phyloP scores from a whole-genome alignment of 495 filamentous ascomycete genomes.

The Sabuloglossum arenarium region DNA sequence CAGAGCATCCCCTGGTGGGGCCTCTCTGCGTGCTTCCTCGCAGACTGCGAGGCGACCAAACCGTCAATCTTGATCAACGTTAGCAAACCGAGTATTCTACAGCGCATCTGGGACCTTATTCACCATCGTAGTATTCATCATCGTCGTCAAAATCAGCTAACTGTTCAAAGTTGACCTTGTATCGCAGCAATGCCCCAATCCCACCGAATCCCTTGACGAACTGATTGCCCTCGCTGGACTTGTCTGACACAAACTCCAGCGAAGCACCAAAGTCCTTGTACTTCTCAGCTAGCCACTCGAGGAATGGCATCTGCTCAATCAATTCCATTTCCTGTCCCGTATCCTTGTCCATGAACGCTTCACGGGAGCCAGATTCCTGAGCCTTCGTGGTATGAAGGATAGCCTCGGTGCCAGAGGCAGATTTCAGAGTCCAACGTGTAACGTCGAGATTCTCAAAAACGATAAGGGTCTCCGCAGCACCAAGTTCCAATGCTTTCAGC shows the following conservation, averaged over 20 bases:
- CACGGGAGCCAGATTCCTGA: conserved; percentile 53
- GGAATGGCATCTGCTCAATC: conserved; percentile 63
- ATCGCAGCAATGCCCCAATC: conserved; percentile 88
- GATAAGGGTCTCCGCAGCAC: conserved; percentile 83
- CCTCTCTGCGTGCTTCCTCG: conserved; percentile 71
- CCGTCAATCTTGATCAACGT: conserved; percentile 54
- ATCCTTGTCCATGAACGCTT: conserved; percentile 81
- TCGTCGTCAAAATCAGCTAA: conserved; percentile 80
- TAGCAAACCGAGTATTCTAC: conserved; percentile 7
- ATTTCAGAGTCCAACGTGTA: conserved; percentile 75
- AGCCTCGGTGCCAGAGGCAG: conserved; percentile 42
- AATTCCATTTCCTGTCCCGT: conserved; percentile 95
- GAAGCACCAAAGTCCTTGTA: conserved; percentile 93
- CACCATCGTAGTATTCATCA: conserved; percentile 96
- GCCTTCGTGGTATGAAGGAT: conserved; percentile 75
- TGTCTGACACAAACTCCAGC: conserved; percentile 95
- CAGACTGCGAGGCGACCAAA: conserved; percentile 67
- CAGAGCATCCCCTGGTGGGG: conserved; percentile 36
- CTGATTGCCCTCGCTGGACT: conserved; percentile 93
- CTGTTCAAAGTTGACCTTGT: conserved; percentile 99
- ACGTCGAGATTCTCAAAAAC: conserved; percentile 97
- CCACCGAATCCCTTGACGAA: conserved; percentile 99
- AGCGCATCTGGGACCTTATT: conserved; percentile 8
- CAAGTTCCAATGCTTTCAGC: conserved; percentile 88
- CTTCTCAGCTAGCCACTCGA: conserved; percentile 95